Conservation (phyloP, 176 grass and related monocot species). For the Canna indica region DNA sequence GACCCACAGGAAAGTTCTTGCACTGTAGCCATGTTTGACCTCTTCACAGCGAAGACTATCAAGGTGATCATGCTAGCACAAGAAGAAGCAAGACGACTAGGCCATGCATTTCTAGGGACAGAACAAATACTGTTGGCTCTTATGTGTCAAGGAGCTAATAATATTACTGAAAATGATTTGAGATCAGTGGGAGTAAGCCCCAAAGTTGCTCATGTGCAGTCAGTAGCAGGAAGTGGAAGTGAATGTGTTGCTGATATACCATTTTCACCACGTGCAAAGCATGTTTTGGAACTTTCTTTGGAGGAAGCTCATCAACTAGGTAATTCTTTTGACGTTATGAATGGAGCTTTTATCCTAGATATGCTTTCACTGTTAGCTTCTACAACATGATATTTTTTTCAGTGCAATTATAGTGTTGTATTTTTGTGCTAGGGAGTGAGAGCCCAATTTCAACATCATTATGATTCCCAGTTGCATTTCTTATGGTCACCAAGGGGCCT, state of each 20-base stretch:
- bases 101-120: conserved; percentile 8
- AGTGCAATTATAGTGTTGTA: neutral
- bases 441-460: neutral
- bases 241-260: neutral
- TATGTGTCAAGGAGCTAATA: conserved; percentile 1
- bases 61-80: conserved; percentile 14
- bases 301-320: conserved; percentile 5
- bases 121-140: conserved; percentile 15
- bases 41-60: conserved; percentile 14
- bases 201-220: conserved; percentile 2
- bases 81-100: conserved; percentile 10
- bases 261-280: conserved; percentile 12
- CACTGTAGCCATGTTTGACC: neutral
- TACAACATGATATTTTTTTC: neutral
- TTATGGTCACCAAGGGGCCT: neutral
- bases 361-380: neutral
- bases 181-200: neutral
- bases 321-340: neutral
- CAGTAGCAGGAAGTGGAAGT: neutral
- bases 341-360: neutral
- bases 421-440: neutral
- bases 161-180: neutral
- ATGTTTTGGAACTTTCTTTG: neutral
- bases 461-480: neutral
- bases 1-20: neutral